Percentiles rank a stretch among this genome's conserved stretches.
These are phyloP conservation scores for Dissoconium aciculare DNA, from an alignment of 2,329 filamentous ascomycete species.

Conservation along the genomic window DNA sequence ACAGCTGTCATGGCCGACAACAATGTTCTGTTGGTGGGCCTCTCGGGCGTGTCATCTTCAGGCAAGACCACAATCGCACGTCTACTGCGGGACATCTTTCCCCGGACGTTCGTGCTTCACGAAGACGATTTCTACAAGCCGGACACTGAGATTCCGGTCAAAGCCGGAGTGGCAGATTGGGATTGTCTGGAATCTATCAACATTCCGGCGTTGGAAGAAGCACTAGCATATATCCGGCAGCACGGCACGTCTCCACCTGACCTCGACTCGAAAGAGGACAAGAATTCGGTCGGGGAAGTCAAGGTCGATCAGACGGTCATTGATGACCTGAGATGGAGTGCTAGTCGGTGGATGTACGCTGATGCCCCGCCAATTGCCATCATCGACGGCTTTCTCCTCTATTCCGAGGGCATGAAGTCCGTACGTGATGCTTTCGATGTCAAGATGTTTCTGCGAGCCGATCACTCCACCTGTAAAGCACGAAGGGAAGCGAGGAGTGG, in stretches of 20 bases:
- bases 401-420: constrained; percentile 40
- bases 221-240: constrained; percentile 54
- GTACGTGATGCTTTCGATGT: constrained; percentile 52
- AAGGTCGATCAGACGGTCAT: constrained; percentile 25
- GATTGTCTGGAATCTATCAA: constrained; percentile 73
- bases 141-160: constrained; percentile 49
- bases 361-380: constrained; percentile 43
- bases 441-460: constrained; percentile 62
- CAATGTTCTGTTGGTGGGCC: constrained; percentile 50
- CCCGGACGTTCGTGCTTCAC: constrained; percentile 65
- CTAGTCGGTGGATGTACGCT: constrained; percentile 15
- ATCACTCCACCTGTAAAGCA: constrained; percentile 46
- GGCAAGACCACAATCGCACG: constrained; percentile 91
- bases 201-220: constrained; percentile 49
- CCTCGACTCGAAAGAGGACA: constrained; percentile 42
- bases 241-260: constrained; percentile 47
- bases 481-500: constrained; percentile 55
- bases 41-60: constrained; percentile 81
- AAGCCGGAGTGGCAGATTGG: constrained; percentile 61
- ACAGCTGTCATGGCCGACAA: constrained; percentile 8
- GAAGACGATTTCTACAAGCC: constrained; percentile 91
- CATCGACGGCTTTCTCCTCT: constrained; percentile 81
- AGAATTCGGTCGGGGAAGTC: constrained; percentile 35
- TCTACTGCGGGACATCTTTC: constrained; percentile 65
- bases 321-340: constrained; percentile 19